Evolutionary conservation across 495 filamentous ascomycete species (phyloP), one percentile per base, ranked within the genome.

Genomic region (Podospora tetraspora): DNA sequence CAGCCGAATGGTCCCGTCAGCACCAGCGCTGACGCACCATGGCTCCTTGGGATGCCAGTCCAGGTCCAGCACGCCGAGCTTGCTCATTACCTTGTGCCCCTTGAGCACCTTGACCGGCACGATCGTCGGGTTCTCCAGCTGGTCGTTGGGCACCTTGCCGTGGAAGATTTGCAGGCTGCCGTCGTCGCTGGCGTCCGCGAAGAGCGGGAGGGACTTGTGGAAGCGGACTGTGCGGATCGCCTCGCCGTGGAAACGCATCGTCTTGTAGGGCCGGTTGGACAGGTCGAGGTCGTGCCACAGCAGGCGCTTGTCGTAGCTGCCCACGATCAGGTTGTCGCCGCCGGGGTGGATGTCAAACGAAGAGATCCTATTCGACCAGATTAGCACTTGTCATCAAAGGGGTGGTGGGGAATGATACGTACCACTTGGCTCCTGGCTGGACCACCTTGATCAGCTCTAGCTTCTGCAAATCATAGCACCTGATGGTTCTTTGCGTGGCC

Each of bases 231-330:
- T 85, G 21, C 95, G 87, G 69, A 99, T 94, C 61, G 95, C 96
- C 79, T 95, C 91, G 71, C 85, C 79, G 79, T 99, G 95, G 80
- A 97, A 98, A 22, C 95, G 86, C 76, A 99, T 87, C 7, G 93
- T 97, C 83, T 97, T 97, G 82, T 97, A 98, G 0, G 95, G 95
- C 63, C 89, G 87, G 63, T 86, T 87, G 1, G 92, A 95, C 25
- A 98, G 88, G 68, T 98, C 96, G 27, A 99, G 85, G 80, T 99
- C 95, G 75, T 98, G 95, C 96, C 96, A 99, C 63, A 99, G 84
- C 4, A 99, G 84, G 61, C 94, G 90, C 68, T 92, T 90, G 78
- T 99, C 95, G 80, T 98, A 98, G 24, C 92, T 92, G 29, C 93
- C 92, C 25, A 96, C 91, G 67, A 98, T 91, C 69, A 99, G 77